phyloP scores from a whole-genome alignment of 495 filamentous ascomycete genomes.

The Tricharina praecox region DNA sequence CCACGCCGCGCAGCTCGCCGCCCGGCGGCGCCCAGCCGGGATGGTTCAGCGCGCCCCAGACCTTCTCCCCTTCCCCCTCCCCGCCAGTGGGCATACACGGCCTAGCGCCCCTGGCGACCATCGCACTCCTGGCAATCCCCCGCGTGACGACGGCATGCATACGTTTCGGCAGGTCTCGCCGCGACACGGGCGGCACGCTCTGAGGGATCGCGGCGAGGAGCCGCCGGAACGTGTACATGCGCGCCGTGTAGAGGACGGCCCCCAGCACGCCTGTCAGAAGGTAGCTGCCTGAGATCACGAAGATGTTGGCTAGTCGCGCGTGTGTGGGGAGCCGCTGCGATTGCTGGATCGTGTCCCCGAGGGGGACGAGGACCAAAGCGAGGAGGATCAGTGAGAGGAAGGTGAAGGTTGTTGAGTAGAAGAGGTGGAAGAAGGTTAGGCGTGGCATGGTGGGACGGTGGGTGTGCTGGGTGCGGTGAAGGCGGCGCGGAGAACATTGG shows the following conservation, averaged over 20 bases:
- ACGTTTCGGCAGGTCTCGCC: constrained; percentile 53
- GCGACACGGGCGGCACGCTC: constrained; percentile 62
- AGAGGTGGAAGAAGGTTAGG: constrained; percentile 46
- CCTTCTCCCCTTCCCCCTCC: constrained; percentile 5
- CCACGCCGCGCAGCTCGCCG: constrained; percentile 55
- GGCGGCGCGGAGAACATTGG: no score
- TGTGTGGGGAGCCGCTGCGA: constrained; percentile 35
- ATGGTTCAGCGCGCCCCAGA: constrained; percentile 71
- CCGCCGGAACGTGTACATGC: constrained; percentile 76
- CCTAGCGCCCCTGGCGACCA: constrained; percentile 59
- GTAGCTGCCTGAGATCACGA: constrained; percentile 66
- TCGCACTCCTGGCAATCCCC: constrained; percentile 53
- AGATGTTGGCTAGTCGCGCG: constrained; percentile 63
- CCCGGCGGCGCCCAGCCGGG: constrained; percentile 74
- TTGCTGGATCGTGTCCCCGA: constrained; percentile 69
- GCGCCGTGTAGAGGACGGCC: constrained; percentile 59
- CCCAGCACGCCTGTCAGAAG: constrained; percentile 55
- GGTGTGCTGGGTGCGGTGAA: no score
- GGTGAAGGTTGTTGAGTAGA: constrained; percentile 67
- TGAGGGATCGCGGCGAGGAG: constrained; percentile 71
- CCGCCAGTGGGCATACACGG: no score
- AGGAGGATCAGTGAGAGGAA: constrained; percentile 56
- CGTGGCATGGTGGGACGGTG: no score
- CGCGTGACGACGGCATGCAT: constrained; percentile 59
- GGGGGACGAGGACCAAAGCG: constrained; percentile 60